A percentile compares a stretch with the other conserved stretches of the same genome.
phyloP scores from a whole-genome alignment of 768 basidiomycete species.

The Gelatoporia subvermispora region DNA sequence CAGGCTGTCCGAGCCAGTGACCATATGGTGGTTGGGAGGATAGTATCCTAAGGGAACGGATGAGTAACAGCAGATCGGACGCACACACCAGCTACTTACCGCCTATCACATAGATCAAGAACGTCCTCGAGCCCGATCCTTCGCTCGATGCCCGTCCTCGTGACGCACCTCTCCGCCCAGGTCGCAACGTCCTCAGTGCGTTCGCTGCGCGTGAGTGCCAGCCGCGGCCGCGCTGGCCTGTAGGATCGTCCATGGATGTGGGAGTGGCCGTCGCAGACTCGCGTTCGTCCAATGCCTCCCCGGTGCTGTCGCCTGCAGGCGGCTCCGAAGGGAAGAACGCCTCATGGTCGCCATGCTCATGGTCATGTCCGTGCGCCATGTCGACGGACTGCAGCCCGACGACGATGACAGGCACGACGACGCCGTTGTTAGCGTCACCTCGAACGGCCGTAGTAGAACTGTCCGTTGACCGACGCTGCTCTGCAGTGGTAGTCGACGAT shows the following conservation, averaged over 20 bases:
- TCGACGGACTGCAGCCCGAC: constrained; percentile 78
- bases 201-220: constrained; percentile 65
- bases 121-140: constrained; percentile 54
- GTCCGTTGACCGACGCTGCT: not conserved
- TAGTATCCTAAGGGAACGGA: constrained; percentile 65
- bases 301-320: constrained; percentile 4
- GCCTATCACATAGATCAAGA: constrained; percentile 88
- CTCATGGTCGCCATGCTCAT: constrained; percentile 8
- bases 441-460: not conserved
- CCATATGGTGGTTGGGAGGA: constrained; percentile 83
- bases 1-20: constrained; percentile 68
- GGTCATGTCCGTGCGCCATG: constrained; percentile 27
- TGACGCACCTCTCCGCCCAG: constrained; percentile 17
- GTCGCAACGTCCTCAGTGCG: constrained; percentile 48
- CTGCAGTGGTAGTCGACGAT: constrained; percentile 10
- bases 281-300: constrained; percentile 3
- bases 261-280: not conserved
- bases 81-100: constrained; percentile 35
- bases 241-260: constrained; percentile 14
- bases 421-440: constrained; percentile 15
- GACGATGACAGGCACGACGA: constrained; percentile 78
- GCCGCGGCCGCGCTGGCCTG: constrained; percentile 29
- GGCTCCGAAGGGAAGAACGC: constrained; percentile 14
- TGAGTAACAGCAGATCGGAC: constrained; percentile 4
- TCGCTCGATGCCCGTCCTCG: constrained; percentile 13